These are phyloP conservation scores for Pinus tabuliformis DNA, from an alignment of 75 land plant genomes.

Conservation along the genomic window DNA sequence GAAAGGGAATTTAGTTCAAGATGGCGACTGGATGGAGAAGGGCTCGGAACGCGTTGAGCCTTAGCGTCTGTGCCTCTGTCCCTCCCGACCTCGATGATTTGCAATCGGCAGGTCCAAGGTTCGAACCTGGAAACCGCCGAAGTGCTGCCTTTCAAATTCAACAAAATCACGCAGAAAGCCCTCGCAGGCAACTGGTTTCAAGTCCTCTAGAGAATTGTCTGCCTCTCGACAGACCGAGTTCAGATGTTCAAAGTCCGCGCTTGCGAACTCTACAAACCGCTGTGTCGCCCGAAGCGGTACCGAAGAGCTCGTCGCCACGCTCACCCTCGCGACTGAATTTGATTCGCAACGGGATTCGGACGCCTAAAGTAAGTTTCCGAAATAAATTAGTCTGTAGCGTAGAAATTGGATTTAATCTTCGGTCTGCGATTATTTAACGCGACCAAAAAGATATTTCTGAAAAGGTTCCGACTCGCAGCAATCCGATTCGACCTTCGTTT, in stretches of 20 bases:
- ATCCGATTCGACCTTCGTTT: too few species aligned
- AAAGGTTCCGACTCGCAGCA: too few species aligned
- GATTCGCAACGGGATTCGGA: slow-evolving; percentile 8
- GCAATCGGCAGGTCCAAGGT: neutral
- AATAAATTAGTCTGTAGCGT: neutral
- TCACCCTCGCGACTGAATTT: neutral
- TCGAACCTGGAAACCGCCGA: neutral
- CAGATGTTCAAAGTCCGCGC: neutral
- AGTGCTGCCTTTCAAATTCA: neutral
- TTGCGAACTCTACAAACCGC: neutral
- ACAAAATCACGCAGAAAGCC: too few species aligned
- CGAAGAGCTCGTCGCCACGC: neutral
- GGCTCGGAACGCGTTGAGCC: slow-evolving; percentile 6
- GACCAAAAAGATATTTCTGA: too few species aligned
- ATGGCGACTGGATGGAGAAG: slow-evolving; percentile 14
- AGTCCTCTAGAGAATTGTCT: neutral
- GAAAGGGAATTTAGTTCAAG: too few species aligned
- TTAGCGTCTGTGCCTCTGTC: slow-evolving; percentile 7
- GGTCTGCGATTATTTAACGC: too few species aligned
- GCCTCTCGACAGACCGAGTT: too few species aligned
- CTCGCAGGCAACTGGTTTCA: neutral
- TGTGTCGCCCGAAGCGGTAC: neutral
- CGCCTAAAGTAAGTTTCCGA: neutral
- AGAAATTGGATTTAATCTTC: too few species aligned
- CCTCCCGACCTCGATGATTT: slow-evolving; percentile 1